These are phyloP conservation scores for Euryodendron excelsum DNA, from an alignment of 148 eudicot genomes.

Conservation along the genomic window DNA sequence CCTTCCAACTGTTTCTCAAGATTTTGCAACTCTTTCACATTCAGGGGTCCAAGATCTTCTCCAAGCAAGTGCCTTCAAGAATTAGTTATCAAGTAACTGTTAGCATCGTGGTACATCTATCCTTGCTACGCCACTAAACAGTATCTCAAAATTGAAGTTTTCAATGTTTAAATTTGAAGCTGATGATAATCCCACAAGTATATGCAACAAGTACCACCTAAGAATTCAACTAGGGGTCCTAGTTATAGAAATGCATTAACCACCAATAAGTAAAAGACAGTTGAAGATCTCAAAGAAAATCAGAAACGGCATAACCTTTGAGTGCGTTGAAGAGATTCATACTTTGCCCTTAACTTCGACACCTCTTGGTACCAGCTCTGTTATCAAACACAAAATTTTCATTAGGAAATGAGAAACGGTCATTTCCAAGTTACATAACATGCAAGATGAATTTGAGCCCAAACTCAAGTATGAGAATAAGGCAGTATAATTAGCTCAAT, in stretches of 20 bases:
- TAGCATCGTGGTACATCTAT: not conserved
- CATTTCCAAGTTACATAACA: not conserved
- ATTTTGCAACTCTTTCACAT: slow-evolving; percentile 71
- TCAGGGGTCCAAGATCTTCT: slow-evolving; percentile 81
- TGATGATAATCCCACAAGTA: too few species aligned
- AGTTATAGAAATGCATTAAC: not conserved
- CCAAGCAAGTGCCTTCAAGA: slow-evolving; percentile 76
- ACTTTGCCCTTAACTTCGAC: slow-evolving; percentile 63
- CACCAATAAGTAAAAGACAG: not conserved
- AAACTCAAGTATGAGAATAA: not conserved
- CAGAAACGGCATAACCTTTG: slow-evolving; percentile 55
- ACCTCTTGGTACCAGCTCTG: slow-evolving; percentile 90
- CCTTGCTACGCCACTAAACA: not conserved
- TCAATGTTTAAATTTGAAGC: too few species aligned
- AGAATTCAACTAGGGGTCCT: not conserved
- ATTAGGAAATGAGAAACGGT: not conserved
- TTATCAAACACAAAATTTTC: not conserved
- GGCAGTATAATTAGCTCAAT: not conserved
- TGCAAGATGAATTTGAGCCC: not conserved
- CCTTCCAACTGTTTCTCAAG: slow-evolving; percentile 93
- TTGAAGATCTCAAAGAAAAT: not conserved
- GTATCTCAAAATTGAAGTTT: too few species aligned
- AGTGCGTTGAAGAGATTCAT: slow-evolving; percentile 62
- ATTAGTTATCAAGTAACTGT: not conserved
- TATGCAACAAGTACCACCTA: too few species aligned